These are phyloP conservation scores for Quercus suber DNA, from an alignment of 306 rosid genomes.

Conservation along the genomic window DNA sequence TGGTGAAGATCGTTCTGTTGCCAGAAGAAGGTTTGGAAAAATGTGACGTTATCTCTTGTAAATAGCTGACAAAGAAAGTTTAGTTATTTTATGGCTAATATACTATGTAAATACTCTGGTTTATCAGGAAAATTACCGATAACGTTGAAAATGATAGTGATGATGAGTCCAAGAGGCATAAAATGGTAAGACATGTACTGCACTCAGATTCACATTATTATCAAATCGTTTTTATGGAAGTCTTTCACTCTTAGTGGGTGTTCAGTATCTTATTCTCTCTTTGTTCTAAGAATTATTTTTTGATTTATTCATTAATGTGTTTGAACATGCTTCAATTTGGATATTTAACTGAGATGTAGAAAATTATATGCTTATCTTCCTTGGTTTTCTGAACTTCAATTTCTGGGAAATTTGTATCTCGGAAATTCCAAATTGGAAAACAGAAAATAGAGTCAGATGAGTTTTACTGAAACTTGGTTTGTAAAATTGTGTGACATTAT, in stretches of 20 bases:
- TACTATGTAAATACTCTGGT: background rate
- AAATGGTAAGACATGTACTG: slow-evolving; percentile 34
- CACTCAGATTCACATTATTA: background rate
- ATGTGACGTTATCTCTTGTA: background rate
- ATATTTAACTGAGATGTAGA: background rate
- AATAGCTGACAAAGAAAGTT: background rate
- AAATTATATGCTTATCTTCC: background rate
- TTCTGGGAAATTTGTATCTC: background rate
- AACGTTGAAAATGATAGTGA: slow-evolving; percentile 50
- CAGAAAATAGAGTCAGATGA: background rate
- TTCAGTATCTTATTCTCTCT: background rate
- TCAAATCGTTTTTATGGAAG: background rate
- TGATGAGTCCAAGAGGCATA: slow-evolving; percentile 52
- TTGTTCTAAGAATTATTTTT: background rate
- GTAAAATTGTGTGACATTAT: background rate
- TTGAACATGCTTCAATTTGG: background rate
- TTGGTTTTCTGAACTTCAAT: background rate
- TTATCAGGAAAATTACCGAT: slow-evolving; percentile 56
- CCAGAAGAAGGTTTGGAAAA: slow-evolving; percentile 67
- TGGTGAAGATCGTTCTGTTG: slow-evolving; percentile 45
- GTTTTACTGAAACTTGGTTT: background rate
- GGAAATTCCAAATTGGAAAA: background rate
- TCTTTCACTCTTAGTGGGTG: background rate
- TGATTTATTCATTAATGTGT: background rate
- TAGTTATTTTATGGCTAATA: background rate